Evolutionary conservation across 352 stramenopile genomes (phyloP).

Genomic region (Pythium brassicae): DNA sequence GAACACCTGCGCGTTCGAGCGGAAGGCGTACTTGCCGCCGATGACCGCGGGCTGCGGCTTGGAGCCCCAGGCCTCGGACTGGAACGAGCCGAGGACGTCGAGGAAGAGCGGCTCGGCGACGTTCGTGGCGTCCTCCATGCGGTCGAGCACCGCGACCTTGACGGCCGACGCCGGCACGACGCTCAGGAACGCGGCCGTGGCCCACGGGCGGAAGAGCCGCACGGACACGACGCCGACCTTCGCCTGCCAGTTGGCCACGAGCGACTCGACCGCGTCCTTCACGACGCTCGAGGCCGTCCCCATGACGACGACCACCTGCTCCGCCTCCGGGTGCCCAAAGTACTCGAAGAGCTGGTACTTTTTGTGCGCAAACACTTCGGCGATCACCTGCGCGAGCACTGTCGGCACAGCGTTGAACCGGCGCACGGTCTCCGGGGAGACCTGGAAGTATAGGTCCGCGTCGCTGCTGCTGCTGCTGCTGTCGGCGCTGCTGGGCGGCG

Average conservation of each 20-base stretch:
- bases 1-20: constrained; percentile 64
- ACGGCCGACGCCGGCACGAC: constrained; percentile 65
- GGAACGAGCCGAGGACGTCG: constrained; percentile 90
- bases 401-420: constrained; percentile 68
- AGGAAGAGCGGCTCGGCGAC: constrained; percentile 90
- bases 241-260: constrained; percentile 81
- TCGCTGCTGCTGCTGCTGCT: constrained; percentile 23
- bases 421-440: constrained; percentile 80
- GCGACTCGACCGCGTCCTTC: constrained; percentile 82
- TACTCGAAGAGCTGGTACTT: constrained; percentile 92
- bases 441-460: constrained; percentile 90
- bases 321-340: constrained; percentile 74
- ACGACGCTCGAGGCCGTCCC: constrained; percentile 85
- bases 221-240: constrained; percentile 86
- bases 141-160: constrained; percentile 89
- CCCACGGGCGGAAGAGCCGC: constrained; percentile 90
- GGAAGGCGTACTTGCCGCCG: constrained; percentile 79
- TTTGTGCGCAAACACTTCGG: constrained; percentile 71
- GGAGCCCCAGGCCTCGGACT: constrained; percentile 67
- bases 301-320: constrained; percentile 90
- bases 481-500: constrained; percentile 5
- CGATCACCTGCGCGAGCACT: constrained; percentile 77
- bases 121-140: constrained; percentile 83
- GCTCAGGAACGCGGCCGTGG: constrained; percentile 65
- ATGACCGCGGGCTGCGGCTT: constrained; percentile 62